phyloP scores from a whole-genome alignment of 176 grass and related monocot genomes.

The Triticum dicoccoides region DNA sequence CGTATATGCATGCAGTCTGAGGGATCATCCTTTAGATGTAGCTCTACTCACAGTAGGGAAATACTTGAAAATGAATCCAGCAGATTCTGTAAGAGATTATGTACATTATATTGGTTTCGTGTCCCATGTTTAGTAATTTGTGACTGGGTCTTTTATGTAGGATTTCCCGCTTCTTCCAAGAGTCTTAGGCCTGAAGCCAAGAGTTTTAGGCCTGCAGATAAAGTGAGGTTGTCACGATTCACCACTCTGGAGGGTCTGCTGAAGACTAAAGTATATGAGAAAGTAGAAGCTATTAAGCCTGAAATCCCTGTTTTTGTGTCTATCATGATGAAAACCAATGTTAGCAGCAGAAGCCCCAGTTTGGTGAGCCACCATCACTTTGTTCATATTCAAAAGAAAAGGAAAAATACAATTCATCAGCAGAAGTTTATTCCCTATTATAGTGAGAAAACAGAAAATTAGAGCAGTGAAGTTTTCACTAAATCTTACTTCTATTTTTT shows the following conservation, averaged over 20 bases:
- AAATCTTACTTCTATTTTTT: background rate
- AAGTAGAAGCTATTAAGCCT: background rate
- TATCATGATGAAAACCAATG: background rate
- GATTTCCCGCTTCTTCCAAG: background rate
- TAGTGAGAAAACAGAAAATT: background rate
- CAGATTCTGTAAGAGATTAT: background rate
- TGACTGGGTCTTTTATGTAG: constrained; percentile 13
- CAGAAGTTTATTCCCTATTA: background rate
- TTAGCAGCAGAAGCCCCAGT: background rate
- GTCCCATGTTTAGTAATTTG: background rate
- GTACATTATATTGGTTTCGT: background rate
- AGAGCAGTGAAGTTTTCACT: background rate
- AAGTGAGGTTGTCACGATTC: background rate
- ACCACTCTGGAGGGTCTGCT: background rate
- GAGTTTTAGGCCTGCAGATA: background rate
- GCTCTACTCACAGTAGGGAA: background rate
- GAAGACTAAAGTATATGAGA: background rate
- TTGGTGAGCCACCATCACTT: constrained; percentile 14
- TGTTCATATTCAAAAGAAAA: background rate
- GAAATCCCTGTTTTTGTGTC: constrained; percentile 17
- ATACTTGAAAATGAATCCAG: background rate
- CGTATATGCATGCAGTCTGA: background rate
- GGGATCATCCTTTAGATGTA: background rate
- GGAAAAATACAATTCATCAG: background rate
- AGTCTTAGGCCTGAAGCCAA: background rate